Evolutionary conservation across 495 filamentous ascomycete species (phyloP).

Genomic region (Lophium mytilinum): DNA sequence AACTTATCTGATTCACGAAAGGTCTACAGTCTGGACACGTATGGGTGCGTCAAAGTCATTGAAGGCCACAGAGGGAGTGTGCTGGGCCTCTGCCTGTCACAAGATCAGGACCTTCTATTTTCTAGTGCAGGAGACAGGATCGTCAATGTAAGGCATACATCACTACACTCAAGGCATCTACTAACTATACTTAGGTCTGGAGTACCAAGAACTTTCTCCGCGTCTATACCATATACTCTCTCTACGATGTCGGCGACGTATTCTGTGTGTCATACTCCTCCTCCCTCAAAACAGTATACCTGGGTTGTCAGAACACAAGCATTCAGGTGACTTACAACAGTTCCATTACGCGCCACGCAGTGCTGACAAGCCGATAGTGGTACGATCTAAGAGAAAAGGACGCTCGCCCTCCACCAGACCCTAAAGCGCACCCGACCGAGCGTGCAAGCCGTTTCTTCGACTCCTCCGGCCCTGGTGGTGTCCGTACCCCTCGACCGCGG

Average conservation of each 20-base stretch:
- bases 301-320: slow-evolving; percentile 89
- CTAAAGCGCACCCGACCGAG: slow-evolving; percentile 63
- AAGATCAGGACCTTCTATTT: slow-evolving; percentile 69
- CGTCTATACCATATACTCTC: slow-evolving; percentile 87
- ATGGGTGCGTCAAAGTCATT: slow-evolving; percentile 63
- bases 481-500: slow-evolving; percentile 51
- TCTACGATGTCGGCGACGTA: slow-evolving; percentile 90
- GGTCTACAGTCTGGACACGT: slow-evolving; percentile 83
- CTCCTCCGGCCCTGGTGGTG: slow-evolving; percentile 74
- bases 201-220: slow-evolving; percentile 49
- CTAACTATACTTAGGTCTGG: slow-evolving; percentile 46
- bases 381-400: slow-evolving; percentile 51
- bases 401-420: slow-evolving; percentile 49
- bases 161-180: slow-evolving; percentile 29
- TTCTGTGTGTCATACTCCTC: slow-evolving; percentile 86
- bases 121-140: slow-evolving; percentile 91
- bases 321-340: slow-evolving; percentile 53
- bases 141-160: slow-evolving; percentile 61
- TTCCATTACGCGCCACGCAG: no score
- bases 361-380: slow-evolving; percentile 40
- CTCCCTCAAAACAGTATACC: slow-evolving; percentile 70
- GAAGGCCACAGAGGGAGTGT: slow-evolving; percentile 87
- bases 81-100: slow-evolving; percentile 70
- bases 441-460: slow-evolving; percentile 94
- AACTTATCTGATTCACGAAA: slow-evolving; percentile 13